Base-by-base conservation (phyloP, 2,329 filamentous ascomycete species). In the Pseudogymnoascus sp. region DNA sequence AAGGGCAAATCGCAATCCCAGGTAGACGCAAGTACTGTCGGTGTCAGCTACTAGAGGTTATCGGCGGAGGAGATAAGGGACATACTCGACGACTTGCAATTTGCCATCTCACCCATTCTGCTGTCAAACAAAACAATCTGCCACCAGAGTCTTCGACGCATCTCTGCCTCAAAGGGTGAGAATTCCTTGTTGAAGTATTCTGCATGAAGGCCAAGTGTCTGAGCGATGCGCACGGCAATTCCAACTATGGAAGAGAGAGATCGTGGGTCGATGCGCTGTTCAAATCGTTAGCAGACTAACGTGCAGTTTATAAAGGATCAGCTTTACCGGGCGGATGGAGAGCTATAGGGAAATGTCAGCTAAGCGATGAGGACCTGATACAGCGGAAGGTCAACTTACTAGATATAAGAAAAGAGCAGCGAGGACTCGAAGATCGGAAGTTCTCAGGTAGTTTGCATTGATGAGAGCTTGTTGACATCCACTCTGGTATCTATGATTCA, bases 131-230 rank as follows among this genome's bases (percentile, higher is more conserved):
- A 78, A 12, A 88, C 80, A 14, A 92, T 78, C 33, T 85, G 84
- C 88, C 88, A 91, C 88, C 88, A 91, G 1, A 91, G 76, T 38
- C 89, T 81, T 60, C 88, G 82, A n/a, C 88, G 82, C 74, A 89
- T 82, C 74, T 91, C 88, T 3, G 84, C 81, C 69, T 91, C 87
- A 62, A 86, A 89, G 78, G 81, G 3, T 74, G 70, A 66, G 35
- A 67, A 72, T 68, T 71, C 75, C 68, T 66, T 72, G 68, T 83
- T 78, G 1, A 76, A 77, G 1, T 82, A 79, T 70, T 91, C 88
- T 40, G 79, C 81, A 66, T 90, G 85, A n/a, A 90, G 78, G 3
- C 87, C 87, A 75, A 91, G 82, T 3, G 86, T 81, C 69, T 88
- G 84, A 10, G 84, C 88, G 60, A 89, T 84, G 61, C 88, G 85